Conservation (phyloP, 2,329 filamentous ascomycete species). For the Fonsecaea monophora region DNA sequence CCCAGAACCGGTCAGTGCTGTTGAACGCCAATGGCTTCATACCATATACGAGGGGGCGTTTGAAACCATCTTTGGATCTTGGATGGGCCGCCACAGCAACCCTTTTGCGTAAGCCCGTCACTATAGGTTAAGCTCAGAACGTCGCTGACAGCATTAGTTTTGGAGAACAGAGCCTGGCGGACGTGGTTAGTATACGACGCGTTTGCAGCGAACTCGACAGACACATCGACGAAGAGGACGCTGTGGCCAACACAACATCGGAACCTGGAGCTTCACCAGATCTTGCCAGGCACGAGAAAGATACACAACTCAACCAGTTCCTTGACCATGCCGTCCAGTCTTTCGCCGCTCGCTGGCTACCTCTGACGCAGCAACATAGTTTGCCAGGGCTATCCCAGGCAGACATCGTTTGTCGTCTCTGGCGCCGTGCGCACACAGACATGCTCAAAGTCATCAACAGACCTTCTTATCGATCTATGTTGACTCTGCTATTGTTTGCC, state of each 20-base stretch:
- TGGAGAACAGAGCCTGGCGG: conserved; percentile 28
- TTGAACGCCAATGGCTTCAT: conserved; percentile 36
- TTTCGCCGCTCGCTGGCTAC: conserved; percentile 44
- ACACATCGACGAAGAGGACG: conserved; percentile 45
- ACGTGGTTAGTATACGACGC: conserved; percentile 32
- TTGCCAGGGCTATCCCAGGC: conserved; percentile 19
- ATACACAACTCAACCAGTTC: conserved; percentile 41
- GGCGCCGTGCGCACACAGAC: conserved; percentile 49
- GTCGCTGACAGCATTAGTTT: conserved; percentile 21
- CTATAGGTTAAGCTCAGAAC: too few relatives aligned
- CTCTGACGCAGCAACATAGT: conserved; percentile 28
- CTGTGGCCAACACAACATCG: conserved; percentile 6
- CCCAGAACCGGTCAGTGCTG: conserved; percentile 10
- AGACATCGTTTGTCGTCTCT: conserved; percentile 42
- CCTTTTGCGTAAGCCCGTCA: conserved; percentile 49
- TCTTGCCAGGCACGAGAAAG: conserved; percentile 25
- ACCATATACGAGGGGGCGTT: conserved; percentile 48
- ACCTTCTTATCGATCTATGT: conserved; percentile 51
- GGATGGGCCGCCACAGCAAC: conserved; percentile 53
- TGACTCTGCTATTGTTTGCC: conserved; percentile 51
- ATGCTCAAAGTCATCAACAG: conserved; percentile 53
- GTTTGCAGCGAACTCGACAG: conserved; percentile 36
- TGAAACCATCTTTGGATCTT: conserved; percentile 52
- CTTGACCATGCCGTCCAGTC: conserved; percentile 41
- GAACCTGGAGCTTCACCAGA: conserved; percentile 27